A percentile compares a stretch with the other conserved stretches of the same genome.
Conservation (phyloP, 345 rosid genomes). For the Mangifera indica region DNA sequence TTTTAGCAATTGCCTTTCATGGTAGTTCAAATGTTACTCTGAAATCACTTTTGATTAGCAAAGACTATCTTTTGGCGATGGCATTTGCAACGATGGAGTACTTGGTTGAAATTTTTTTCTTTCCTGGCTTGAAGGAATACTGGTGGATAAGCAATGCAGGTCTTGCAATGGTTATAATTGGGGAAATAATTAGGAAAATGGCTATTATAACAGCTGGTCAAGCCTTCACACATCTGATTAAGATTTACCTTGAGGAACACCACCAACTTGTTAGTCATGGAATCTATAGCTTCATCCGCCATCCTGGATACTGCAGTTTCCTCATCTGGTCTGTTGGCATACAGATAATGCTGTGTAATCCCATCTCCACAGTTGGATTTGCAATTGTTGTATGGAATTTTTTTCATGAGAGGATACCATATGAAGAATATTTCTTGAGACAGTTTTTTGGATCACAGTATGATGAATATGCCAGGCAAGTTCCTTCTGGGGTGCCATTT, state of each 20-base stretch:
- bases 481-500: slow-evolving; percentile 72
- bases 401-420: slow-evolving; percentile 57
- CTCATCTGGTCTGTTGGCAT: slow-evolving; percentile 68
- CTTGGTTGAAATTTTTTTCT: slow-evolving; percentile 35
- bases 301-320: slow-evolving; percentile 73
- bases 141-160: slow-evolving; percentile 67
- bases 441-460: slow-evolving; percentile 62
- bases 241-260: slow-evolving; percentile 47
- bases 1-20: slow-evolving; percentile 49
- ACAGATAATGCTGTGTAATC: slow-evolving; percentile 74
- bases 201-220: slow-evolving; percentile 71
- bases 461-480: slow-evolving; percentile 46
- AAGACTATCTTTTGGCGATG: slow-evolving; percentile 56
- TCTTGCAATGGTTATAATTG: slow-evolving; percentile 45
- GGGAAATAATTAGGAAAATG: slow-evolving; percentile 56
- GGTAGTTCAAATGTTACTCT: slow-evolving; percentile 53
- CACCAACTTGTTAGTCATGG: slow-evolving; percentile 62
- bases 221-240: slow-evolving; percentile 69
- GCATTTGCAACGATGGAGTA: slow-evolving; percentile 52
- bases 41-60: slow-evolving; percentile 60
- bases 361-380: slow-evolving; percentile 53
- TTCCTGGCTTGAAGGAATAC: slow-evolving; percentile 56
- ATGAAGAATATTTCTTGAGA: slow-evolving; percentile 65
- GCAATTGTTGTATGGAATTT: slow-evolving; percentile 62
- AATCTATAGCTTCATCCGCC: slow-evolving; percentile 51